Base-by-base conservation (phyloP, 2,329 filamentous ascomycete genomes). In the Arachnomyces sp. region DNA sequence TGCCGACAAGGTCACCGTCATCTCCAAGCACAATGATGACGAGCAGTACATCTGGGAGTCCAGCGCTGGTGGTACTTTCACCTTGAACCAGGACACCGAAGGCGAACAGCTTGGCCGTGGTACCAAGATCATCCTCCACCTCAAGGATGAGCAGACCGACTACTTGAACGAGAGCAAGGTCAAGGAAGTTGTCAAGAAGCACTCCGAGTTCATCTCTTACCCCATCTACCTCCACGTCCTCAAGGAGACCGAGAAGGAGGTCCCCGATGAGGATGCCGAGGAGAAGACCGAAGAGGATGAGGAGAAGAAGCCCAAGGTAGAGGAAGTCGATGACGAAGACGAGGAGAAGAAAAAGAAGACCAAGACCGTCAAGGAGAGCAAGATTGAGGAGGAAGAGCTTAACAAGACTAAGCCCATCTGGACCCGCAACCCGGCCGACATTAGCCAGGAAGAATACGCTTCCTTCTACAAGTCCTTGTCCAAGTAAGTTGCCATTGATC, bases 141-240 rank as follows among this genome's bases (percentile, higher is more conserved):
- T 98, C 63, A 98, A 98, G 86, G 92, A 98, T 59, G 92, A 98
- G 81, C 92, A 98, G 79, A 77, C 76, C 52, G 92, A 96, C 70
- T 98, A 95, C 82, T 78, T 96, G 55, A 93, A 96, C 72, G 92
- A 98, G 84, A 78, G 78, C 78, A 92, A 90, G 80, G 84, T 98
- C 78, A 98, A 98, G 86, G 92, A 98, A 79, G 90, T 98, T 54
- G 89, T 98, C 78, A 96, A 96, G 88, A 98, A 98, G 86, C 92
- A 98, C 85, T 96, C 92, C 66, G 92, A 98, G 77, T 98, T 98
- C 80, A 98, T 98, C 77, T 96, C 92, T 38, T 98, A 98, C 80
- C 92, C 92, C 65, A 98, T 98, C 84, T 98, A 95, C 80, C 90
- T 98, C 55, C 92, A 98, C 76, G 89, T 98, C 63, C 73, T 85